Evolutionary conservation across 129 eudicot genomes (phyloP).

Genomic region (Tanacetum coccineum): DNA sequence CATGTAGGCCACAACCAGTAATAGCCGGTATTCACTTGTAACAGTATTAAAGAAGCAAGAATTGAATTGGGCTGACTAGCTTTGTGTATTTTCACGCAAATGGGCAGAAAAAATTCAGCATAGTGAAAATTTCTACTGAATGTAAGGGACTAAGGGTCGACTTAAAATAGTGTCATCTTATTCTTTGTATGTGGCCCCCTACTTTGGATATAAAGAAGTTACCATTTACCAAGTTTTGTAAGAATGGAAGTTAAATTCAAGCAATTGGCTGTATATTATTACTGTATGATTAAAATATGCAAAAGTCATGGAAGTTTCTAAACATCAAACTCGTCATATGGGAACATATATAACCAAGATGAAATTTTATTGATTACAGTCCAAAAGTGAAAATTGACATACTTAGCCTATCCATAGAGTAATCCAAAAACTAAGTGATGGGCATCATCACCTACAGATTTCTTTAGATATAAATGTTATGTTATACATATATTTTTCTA

Average conservation of each 20-base stretch:
- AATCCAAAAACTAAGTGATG: neutral
- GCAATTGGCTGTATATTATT: neutral
- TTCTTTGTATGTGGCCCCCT: neutral
- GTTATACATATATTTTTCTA: neutral
- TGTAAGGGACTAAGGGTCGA: no score
- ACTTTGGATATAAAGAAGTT: neutral
- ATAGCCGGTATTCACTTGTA: neutral
- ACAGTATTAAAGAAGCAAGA: neutral
- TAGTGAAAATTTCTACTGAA: neutral
- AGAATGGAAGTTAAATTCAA: neutral
- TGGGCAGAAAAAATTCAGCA: slow-evolving; percentile 1
- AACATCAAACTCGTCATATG: neutral
- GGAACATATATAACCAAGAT: neutral
- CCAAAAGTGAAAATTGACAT: neutral
- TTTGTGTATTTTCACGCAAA: neutral
- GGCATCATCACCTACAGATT: neutral
- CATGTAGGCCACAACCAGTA: neutral
- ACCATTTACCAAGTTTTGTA: neutral
- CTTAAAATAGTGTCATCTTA: slow-evolving; percentile 12
- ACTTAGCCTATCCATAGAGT: neutral
- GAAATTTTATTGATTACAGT: neutral
- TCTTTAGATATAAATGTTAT: neutral
- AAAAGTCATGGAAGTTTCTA: neutral
- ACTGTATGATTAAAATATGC: no score
- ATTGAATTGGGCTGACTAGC: no score